phyloP scores from a whole-genome alignment of 257 asterid species.

The Solanum virginianum region DNA sequence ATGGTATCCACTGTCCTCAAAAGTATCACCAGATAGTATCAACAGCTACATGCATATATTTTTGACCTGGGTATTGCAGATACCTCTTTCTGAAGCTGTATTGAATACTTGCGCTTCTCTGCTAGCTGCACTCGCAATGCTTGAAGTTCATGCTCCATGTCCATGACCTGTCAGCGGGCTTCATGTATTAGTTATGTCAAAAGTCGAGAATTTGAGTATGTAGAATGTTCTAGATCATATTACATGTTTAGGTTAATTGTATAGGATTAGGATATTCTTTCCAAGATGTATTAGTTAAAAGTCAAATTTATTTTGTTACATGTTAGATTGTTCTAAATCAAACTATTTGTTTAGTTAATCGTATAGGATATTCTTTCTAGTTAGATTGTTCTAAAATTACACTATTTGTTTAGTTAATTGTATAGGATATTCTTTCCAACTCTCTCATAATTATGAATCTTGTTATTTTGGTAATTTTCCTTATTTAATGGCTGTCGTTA shows the following conservation, averaged over 20 bases:
- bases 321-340: neutral
- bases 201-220: neutral
- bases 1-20: neutral
- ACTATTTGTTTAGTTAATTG: neutral
- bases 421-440: neutral
- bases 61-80: neutral
- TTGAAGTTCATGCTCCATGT: conserved; percentile 92
- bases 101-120: conserved; percentile 31
- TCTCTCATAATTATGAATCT: neutral
- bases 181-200: neutral
- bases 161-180: conserved; percentile 52
- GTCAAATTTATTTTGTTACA: neutral
- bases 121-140: conserved; percentile 78
- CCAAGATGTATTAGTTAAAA: neutral
- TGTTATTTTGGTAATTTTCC: neutral
- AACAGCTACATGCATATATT: neutral
- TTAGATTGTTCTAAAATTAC: neutral
- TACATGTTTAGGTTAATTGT: neutral
- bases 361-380: neutral
- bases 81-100: conserved; percentile 46
- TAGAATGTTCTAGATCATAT: neutral
- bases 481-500: neutral
- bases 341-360: neutral
- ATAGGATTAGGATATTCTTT: neutral
- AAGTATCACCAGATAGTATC: neutral